phyloP scores from a whole-genome alignment of 1,139 yeast species.

The Wickerhamomyces sp. region DNA sequence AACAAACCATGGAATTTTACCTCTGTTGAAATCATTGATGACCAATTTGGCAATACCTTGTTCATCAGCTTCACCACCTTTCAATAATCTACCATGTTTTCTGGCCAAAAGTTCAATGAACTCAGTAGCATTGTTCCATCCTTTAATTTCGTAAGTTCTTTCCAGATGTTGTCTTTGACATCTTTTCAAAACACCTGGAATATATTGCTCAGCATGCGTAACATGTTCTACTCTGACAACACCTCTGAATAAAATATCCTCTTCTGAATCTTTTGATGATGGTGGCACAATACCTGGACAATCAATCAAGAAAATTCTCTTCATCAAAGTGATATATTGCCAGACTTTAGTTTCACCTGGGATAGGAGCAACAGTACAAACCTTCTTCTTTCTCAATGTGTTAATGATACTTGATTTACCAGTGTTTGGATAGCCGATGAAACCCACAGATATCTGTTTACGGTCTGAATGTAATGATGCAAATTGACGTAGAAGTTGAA shows the following conservation, averaged over 20 bases:
- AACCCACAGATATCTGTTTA: slow-evolving; percentile 94
- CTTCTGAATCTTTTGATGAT: slow-evolving; percentile 77
- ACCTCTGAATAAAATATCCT: slow-evolving; percentile 94
- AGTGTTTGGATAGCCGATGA: slow-evolving; percentile 95
- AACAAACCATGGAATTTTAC: slow-evolving; percentile 97
- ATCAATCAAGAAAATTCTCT: slow-evolving; percentile 88
- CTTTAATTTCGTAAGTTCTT: slow-evolving; percentile 90
- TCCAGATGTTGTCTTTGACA: slow-evolving; percentile 90
- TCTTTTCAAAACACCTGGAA: slow-evolving; percentile 78
- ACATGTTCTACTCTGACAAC: slow-evolving; percentile 98
- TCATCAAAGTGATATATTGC: slow-evolving; percentile 98
- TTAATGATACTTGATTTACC: slow-evolving; percentile 96
- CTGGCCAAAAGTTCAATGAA: slow-evolving; percentile 88
- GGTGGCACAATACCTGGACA: slow-evolving; percentile 99
- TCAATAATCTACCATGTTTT: slow-evolving; percentile 84
- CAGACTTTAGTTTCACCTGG: slow-evolving; percentile 99
- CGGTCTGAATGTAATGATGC: slow-evolving; percentile 87
- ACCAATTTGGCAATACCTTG: slow-evolving; percentile 87
- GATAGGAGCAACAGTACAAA: slow-evolving; percentile 94
- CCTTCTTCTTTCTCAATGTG: slow-evolving; percentile 90
- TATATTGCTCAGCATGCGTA: slow-evolving; percentile 90
- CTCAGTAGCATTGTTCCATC: slow-evolving; percentile 83
- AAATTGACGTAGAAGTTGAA: slow-evolving; percentile 89
- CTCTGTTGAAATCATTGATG: slow-evolving; percentile 91
- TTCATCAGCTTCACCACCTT: slow-evolving; percentile 98